These are phyloP conservation scores for Arabis hirsuta DNA, from an alignment of 345 rosid species.

Conservation along the genomic window DNA sequence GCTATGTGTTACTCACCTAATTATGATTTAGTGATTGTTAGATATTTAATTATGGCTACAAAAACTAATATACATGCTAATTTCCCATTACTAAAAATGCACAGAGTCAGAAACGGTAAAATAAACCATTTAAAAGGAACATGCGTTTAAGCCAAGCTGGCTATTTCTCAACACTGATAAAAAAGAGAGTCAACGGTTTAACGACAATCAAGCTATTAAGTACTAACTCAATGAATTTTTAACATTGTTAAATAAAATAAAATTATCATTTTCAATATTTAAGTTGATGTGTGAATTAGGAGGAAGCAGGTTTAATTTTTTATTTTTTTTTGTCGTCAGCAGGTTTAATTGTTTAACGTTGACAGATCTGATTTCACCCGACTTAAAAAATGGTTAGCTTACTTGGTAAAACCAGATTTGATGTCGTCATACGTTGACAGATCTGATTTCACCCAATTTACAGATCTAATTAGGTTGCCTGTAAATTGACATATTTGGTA, in stretches of 20 bases:
- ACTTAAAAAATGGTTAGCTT: slow-evolving; percentile 3
- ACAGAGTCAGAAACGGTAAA: no score
- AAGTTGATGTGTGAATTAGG: neutral
- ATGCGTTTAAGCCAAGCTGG: neutral
- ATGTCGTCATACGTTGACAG: no score
- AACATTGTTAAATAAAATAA: neutral
- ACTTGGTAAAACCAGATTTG: no score
- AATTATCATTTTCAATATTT: neutral
- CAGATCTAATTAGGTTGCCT: slow-evolving; percentile 44
- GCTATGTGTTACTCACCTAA: no score
- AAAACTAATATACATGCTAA: no score
- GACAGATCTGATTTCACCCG: slow-evolving; percentile 5
- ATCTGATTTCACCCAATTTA: no score
- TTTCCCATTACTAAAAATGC: no score
- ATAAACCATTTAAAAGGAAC: no score
- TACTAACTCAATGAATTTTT: slow-evolving; percentile 2
- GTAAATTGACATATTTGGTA: slow-evolving; percentile 36
- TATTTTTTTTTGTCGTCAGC: neutral
- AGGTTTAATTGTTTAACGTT: slow-evolving; percentile 15
- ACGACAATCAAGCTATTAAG: neutral
- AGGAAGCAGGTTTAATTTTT: slow-evolving; percentile 18
- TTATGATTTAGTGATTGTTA: no score
- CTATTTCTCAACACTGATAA: slow-evolving; percentile 8
- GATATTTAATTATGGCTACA: no score
- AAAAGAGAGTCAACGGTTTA: neutral